A percentile compares a stretch with the other conserved stretches of the same genome.
phyloP scores from a whole-genome alignment of 805 yeast genomes.

The Ogataea pignaliae region DNA sequence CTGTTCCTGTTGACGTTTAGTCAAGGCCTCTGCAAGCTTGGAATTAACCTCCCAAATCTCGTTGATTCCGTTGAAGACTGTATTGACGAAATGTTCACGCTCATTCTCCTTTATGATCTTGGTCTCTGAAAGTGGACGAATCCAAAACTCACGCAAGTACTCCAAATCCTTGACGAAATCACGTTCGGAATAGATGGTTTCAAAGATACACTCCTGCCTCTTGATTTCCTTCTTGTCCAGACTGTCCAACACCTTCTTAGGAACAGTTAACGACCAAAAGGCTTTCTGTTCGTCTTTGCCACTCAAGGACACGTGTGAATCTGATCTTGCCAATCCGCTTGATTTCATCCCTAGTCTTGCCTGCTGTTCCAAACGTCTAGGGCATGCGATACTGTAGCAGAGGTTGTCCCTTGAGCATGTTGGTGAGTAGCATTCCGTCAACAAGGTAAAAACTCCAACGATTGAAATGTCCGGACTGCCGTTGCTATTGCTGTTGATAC shows the following conservation, averaged over 20 bases:
- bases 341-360: slow-evolving; percentile 87
- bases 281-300: slow-evolving; percentile 79
- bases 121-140: slow-evolving; percentile 82
- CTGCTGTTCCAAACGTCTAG: slow-evolving; percentile 91
- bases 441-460: slow-evolving; percentile 87
- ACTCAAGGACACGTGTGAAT: slow-evolving; percentile 59
- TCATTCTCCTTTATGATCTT: slow-evolving; percentile 85
- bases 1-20: slow-evolving; percentile 78
- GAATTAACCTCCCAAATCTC: slow-evolving; percentile 83
- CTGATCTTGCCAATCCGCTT: slow-evolving; percentile 75
- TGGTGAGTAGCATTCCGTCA: slow-evolving; percentile 95
- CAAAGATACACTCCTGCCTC: slow-evolving; percentile 93
- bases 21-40: slow-evolving; percentile 81
- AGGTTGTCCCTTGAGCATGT: slow-evolving; percentile 85
- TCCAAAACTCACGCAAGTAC: slow-evolving; percentile 89
- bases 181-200: slow-evolving; percentile 88
- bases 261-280: slow-evolving; percentile 91
- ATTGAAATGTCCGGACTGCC: slow-evolving; percentile 33
- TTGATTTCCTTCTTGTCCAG: slow-evolving; percentile 82
- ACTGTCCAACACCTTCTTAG: slow-evolving; percentile 69
- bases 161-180: slow-evolving; percentile 94
- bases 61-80: slow-evolving; percentile 85
- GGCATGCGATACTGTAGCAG: slow-evolving; percentile 96
- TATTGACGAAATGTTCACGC: slow-evolving; percentile 84
- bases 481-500: neutral